Percentiles rank a stretch among this genome's conserved stretches.
Conservation (phyloP, 306 rosid genomes). For the Prunus fruticosa region DNA sequence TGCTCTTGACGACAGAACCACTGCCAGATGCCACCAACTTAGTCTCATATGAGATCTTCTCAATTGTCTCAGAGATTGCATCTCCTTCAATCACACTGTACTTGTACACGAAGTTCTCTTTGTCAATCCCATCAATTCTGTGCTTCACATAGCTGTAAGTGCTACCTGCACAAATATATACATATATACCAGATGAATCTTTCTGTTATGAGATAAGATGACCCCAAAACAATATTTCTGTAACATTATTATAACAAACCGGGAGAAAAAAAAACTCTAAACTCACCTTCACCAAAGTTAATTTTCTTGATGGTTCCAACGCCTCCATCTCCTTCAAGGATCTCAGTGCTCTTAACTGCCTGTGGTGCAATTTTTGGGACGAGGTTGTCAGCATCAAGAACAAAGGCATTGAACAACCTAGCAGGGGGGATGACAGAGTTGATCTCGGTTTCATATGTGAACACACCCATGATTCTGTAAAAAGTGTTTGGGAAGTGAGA, state of each 20-base stretch:
- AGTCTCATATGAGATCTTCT: slow-evolving; percentile 38
- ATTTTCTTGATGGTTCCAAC: slow-evolving; percentile 52
- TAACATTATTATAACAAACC: too few species aligned
- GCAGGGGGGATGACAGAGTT: slow-evolving; percentile 32
- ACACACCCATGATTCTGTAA: slow-evolving; percentile 18
- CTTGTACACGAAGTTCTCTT: slow-evolving; percentile 26
- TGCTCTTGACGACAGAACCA: slow-evolving; percentile 38
- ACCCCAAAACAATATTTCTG: too few species aligned
- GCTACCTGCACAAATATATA: slow-evolving; percentile 2
- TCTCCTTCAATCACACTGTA: slow-evolving; percentile 50
- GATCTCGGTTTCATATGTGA: slow-evolving; percentile 15
- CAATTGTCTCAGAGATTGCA: slow-evolving; percentile 29
- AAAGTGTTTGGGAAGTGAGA: not conserved
- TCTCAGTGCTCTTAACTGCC: slow-evolving; percentile 20
- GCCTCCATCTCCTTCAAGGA: slow-evolving; percentile 47
- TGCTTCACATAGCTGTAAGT: slow-evolving; percentile 36
- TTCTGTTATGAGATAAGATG: too few species aligned
- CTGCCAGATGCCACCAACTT: slow-evolving; percentile 32
- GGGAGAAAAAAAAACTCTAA: too few species aligned
- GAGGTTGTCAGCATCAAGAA: slow-evolving; percentile 37
- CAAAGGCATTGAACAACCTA: slow-evolving; percentile 54
- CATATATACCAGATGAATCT: too few species aligned
- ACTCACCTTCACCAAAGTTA: slow-evolving; percentile 29
- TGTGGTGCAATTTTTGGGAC: slow-evolving; percentile 39
- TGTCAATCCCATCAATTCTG: slow-evolving; percentile 47